Conservation (phyloP, 2,329 filamentous ascomycete species). For the Ceratocystiopsis sp. region DNA sequence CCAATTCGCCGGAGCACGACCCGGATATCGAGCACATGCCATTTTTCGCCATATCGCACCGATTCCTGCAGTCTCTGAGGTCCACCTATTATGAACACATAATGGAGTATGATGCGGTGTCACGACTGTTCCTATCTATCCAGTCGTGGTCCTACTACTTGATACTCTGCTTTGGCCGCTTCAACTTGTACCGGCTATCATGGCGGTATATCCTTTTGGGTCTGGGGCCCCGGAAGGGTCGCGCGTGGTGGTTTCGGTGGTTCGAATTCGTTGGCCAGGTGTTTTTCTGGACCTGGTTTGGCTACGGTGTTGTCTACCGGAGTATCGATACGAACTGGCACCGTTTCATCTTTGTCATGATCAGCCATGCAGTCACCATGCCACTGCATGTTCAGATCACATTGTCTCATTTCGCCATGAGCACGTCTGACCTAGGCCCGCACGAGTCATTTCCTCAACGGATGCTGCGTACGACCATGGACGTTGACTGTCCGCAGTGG, state of each 20-base stretch:
- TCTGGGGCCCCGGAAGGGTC: conserved; percentile 55
- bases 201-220: conserved; percentile 60
- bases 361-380: conserved; percentile 67
- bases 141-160: conserved; percentile 76
- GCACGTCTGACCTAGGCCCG: conserved; percentile 68
- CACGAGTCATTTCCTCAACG: conserved; percentile 78
- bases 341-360: conserved; percentile 56
- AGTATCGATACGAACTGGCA: conserved; percentile 51
- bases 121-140: conserved; percentile 50
- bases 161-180: conserved; percentile 62
- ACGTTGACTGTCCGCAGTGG: conserved; percentile 76
- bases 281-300: conserved; percentile 79
- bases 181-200: conserved; percentile 72
- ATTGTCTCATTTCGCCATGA: conserved; percentile 86
- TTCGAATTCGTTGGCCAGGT: conserved; percentile 60
- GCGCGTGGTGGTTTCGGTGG: conserved; percentile 69
- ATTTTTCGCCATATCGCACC: conserved; percentile 73
- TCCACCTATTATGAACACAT: conserved; percentile 73
- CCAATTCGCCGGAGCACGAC: conserved; percentile 88
- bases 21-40: conserved; percentile 88
- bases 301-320: conserved; percentile 63
- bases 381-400: conserved; percentile 82
- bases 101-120: conserved; percentile 62
- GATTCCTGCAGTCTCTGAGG: conserved; percentile 53
- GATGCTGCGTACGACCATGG: conserved; percentile 88